A percentile compares a stretch with the other conserved stretches of the same genome.
Conservation (phyloP, 345 rosid genomes). For the Populus davidiana region DNA sequence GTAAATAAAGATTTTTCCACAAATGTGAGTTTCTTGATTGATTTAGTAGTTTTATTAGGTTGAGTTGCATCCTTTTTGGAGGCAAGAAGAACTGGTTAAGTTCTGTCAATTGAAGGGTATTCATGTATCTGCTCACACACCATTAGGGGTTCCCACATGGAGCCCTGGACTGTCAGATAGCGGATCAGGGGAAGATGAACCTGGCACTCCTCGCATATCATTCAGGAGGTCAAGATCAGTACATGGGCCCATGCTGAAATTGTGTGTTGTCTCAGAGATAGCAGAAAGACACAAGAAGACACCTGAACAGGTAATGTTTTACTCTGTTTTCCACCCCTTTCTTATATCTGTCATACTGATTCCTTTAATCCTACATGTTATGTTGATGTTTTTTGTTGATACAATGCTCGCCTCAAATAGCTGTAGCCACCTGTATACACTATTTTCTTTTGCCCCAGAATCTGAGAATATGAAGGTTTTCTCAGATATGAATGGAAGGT, state of each 20-base stretch:
- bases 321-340: neutral
- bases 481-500: neutral
- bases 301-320: conserved; percentile 51
- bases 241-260: conserved; percentile 64
- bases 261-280: conserved; percentile 52
- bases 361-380: neutral
- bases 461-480: neutral
- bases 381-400: neutral
- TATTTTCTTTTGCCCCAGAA: neutral
- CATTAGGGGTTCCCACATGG: conserved; percentile 56
- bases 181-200: conserved; percentile 62
- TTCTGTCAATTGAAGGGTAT: conserved; percentile 54
- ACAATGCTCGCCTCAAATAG: neutral
- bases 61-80: conserved; percentile 67
- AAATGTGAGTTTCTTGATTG: conserved; percentile 12
- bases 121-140: conserved; percentile 72
- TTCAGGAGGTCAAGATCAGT: conserved; percentile 65
- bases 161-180: conserved; percentile 52
- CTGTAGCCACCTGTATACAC: neutral
- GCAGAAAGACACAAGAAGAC: conserved; percentile 52
- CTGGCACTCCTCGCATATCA: conserved; percentile 61
- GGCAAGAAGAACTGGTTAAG: conserved; percentile 63
- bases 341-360: neutral
- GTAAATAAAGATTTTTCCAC: neutral
- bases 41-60: conserved; percentile 34